Evolutionary conservation across 2,329 filamentous ascomycete species (phyloP).

Genomic region (Aureobasidium lini): DNA sequence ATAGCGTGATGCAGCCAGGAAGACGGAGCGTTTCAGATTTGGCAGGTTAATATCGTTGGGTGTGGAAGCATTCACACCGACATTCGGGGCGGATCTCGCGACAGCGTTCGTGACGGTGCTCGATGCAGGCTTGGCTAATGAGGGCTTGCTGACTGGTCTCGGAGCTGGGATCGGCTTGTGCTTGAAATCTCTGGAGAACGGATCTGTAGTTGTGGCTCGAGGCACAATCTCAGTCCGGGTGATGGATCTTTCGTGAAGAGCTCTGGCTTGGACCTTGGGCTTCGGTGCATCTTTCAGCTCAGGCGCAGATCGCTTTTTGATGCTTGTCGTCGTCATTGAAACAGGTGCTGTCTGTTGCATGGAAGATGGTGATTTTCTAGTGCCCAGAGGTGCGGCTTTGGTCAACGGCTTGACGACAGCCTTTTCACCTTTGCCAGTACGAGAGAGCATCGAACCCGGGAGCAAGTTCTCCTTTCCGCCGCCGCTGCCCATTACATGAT

Average conservation of each 20-base stretch:
- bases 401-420: background rate
- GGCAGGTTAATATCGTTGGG: constrained; percentile 13
- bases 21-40: constrained; percentile 23
- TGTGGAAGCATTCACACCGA: background rate
- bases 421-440: background rate
- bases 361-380: background rate
- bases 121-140: background rate
- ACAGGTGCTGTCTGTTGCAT: background rate
- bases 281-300: constrained; percentile 5
- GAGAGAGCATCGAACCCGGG: constrained; percentile 32
- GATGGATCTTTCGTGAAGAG: background rate
- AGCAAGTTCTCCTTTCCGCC: constrained; percentile 58
- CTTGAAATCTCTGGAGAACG: constrained; percentile 1
- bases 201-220: background rate
- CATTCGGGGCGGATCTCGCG: background rate
- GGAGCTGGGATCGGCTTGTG: background rate
- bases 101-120: background rate
- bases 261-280: constrained; percentile 4
- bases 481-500: background rate
- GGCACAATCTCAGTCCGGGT: background rate
- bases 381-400: background rate
- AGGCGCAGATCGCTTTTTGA: constrained; percentile 9
- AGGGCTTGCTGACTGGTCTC: background rate
- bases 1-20: constrained; percentile 29
- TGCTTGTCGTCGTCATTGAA: background rate